These are phyloP conservation scores for Pelargonium cotyledonis DNA, from an alignment of 441 rosid genomes.

Conservation along the genomic window DNA sequence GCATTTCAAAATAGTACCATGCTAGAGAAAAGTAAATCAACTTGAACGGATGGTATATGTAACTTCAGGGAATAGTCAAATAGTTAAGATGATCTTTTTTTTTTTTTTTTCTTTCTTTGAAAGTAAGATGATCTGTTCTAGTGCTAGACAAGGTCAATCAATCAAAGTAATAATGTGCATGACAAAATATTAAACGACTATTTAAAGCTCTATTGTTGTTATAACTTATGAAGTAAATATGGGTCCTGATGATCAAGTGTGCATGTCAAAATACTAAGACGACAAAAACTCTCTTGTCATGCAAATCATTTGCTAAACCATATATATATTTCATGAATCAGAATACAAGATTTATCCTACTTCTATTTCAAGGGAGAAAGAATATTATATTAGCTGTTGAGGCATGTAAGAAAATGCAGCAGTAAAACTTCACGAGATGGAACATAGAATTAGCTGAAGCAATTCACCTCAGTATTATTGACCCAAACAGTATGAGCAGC, in stretches of 20 bases:
- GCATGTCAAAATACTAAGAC: background rate
- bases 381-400: conserved; percentile 6
- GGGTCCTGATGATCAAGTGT: background rate
- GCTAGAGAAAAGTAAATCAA: background rate
- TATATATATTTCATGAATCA: too few relatives aligned
- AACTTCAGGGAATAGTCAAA: too few relatives aligned
- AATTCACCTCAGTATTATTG: conserved; percentile 44
- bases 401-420: conserved; percentile 4
- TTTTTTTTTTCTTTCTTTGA: too few relatives aligned
- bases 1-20: background rate
- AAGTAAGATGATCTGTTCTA: background rate
- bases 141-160: background rate
- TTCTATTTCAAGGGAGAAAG: background rate
- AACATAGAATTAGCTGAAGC: conserved; percentile 13
- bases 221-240: too few relatives aligned
- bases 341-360: background rate
- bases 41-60: background rate
- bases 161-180: too few relatives aligned
- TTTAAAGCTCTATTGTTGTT: too few relatives aligned
- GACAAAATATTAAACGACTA: too few relatives aligned
- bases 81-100: too few relatives aligned
- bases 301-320: background rate
- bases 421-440: background rate
- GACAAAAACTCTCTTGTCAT: background rate
- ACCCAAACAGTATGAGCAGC: conserved; percentile 68